These are phyloP conservation scores for Beta lomatogona DNA, from an alignment of 179 eudicot genomes.

Conservation along the genomic window DNA sequence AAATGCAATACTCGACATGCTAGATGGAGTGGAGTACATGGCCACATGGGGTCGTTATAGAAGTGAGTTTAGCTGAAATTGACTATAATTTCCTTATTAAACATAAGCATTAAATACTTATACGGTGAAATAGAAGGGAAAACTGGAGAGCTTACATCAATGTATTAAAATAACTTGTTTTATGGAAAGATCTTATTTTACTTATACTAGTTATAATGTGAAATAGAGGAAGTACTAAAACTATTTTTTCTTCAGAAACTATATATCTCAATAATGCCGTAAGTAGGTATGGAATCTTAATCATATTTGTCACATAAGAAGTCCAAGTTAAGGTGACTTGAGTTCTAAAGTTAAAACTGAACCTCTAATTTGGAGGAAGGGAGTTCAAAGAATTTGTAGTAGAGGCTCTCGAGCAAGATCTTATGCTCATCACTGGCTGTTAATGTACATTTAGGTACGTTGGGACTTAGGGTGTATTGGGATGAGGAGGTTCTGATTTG, in stretches of 20 bases:
- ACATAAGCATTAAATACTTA: not conserved
- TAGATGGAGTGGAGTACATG: not conserved
- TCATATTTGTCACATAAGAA: no score
- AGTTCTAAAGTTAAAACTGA: no score
- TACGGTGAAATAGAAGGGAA: not conserved
- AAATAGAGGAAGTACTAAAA: no score
- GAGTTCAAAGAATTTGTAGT: not conserved
- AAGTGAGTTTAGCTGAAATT: not conserved
- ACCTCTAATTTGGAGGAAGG: no score
- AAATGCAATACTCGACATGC: no score
- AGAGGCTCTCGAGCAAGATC: not conserved
- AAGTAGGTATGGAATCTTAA: no score
- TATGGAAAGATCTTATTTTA: no score
- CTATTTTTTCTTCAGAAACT: not conserved
- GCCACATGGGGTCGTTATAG: not conserved
- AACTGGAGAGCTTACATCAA: no score
- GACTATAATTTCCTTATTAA: not conserved
- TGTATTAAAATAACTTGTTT: no score
- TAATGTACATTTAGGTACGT: not conserved
- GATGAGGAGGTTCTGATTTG: not conserved
- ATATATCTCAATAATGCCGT: no score
- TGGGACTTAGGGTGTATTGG: not conserved
- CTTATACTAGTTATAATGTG: no score
- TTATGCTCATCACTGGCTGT: not conserved
- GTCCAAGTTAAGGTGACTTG: no score